phyloP scores from a whole-genome alignment of 23 red algal species.

The Gracilaria domingensis region DNA sequence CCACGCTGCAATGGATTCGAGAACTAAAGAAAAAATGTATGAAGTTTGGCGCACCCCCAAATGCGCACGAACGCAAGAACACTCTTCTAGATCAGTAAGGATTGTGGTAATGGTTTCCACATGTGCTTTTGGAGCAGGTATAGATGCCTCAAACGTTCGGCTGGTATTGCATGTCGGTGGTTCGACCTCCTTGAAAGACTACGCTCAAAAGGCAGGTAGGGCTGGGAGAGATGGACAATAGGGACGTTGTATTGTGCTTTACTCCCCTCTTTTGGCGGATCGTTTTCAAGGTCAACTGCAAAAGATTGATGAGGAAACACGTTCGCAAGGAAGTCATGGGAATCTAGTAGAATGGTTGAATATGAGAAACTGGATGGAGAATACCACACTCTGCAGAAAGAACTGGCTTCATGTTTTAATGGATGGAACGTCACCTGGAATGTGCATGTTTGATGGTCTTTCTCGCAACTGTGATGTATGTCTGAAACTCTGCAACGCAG shows the following conservation, averaged over 20 bases:
- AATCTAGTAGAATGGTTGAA: background rate
- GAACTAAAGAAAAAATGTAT: no score
- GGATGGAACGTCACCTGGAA: background rate
- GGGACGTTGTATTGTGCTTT: background rate
- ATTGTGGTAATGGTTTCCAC: no score
- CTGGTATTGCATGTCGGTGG: background rate
- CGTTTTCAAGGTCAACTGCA: background rate
- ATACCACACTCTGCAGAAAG: background rate
- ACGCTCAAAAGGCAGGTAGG: no score
- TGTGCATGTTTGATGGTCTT: background rate
- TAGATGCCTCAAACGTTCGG: conserved; percentile 15
- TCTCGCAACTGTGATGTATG: background rate
- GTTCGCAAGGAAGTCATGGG: background rate
- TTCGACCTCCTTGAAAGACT: no score
- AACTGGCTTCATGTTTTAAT: background rate
- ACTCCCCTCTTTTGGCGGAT: background rate
- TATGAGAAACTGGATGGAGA: conserved; percentile 6
- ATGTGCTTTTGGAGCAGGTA: background rate
- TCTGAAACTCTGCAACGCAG: no score
- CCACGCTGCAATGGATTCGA: no score
- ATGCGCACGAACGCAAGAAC: no score
- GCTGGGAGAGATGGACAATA: background rate
- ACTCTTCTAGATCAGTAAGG: no score
- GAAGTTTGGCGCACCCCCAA: no score
- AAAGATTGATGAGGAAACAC: background rate